These are phyloP conservation scores for Penicillium chermesinum DNA, from an alignment of 495 filamentous ascomycete species.

Conservation along the genomic window DNA sequence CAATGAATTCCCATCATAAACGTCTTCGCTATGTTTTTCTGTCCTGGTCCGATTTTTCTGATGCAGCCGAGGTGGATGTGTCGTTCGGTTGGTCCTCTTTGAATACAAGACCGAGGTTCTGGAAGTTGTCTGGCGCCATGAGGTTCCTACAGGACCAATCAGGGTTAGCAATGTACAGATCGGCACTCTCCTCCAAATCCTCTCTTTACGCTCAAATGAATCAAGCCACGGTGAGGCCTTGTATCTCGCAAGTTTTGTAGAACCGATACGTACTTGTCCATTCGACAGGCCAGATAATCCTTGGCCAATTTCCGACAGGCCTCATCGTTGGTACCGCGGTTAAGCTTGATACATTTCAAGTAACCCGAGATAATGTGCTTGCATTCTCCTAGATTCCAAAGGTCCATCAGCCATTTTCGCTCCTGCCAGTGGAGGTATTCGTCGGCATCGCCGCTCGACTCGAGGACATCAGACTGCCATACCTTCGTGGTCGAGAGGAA, in stretches of 20 bases:
- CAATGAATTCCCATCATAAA: not conserved
- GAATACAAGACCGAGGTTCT: conserved; percentile 81
- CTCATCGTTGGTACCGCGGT: conserved; percentile 75
- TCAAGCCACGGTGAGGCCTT: no score
- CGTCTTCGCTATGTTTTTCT: not conserved
- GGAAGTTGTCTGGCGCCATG: conserved; percentile 91
- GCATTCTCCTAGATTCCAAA: conserved; percentile 68
- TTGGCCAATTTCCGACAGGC: conserved; percentile 83
- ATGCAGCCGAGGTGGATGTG: not conserved
- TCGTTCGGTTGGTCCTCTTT: conserved; percentile 29
- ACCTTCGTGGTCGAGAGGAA: conserved; percentile 95
- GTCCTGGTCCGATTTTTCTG: not conserved
- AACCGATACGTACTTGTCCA: conserved; percentile 71
- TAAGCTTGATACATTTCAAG: conserved; percentile 74
- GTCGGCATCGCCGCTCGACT: not conserved
- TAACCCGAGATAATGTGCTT: conserved; percentile 80
- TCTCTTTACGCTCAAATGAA: no score
- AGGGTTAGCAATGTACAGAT: conserved; percentile 11
- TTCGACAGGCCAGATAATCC: conserved; percentile 81
- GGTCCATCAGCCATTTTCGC: not conserved
- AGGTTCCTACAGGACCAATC: conserved; percentile 58
- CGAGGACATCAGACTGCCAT: conserved; percentile 5
- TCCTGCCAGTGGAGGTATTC: not conserved
- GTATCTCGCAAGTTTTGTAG: not conserved
- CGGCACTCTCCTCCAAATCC: no score